Base-by-base conservation (phyloP, 78 protist species). In the slime mould (Dictyostelium discoideum) region DNA sequence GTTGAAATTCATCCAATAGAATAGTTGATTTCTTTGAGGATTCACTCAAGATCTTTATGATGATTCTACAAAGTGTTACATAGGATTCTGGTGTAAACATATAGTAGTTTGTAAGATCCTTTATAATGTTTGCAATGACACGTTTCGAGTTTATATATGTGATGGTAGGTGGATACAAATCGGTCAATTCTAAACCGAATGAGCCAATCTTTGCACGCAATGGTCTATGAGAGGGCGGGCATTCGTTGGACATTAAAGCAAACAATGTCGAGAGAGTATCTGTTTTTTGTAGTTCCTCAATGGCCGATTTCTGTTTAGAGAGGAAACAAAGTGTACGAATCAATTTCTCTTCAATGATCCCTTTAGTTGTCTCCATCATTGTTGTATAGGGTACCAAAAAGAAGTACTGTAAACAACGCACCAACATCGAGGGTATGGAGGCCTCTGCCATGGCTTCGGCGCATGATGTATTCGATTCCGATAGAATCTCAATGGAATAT, bases 371-470 rank as follows among this genome's bases (percentile, higher is more conserved):
- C 44, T 90, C 95, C 2, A 90, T 65, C 2, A 90, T 65, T 44
- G 74, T 73, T 20, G 50, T 16, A 18, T 29, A 18, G 0, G 95
- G 95, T 9, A 90, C 95, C 5, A 26, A 46, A 78, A 90, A 90
- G 24, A 90, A 54, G 18, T 24, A 74, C 14, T 90, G 95, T 44
- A 90, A 81, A 39, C 87, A 67, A 20, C 95, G 82, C 1, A 82
- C 95, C 37, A 90, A 32, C 20, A 50, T 20, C 5, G 95, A 90
- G 3, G 95, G 95, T 20, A 90, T 80, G 0, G 87, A 83, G 32
- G 95, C 95, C 44, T 90, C 95, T 22, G 95, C 32, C 63, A 90
- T 90, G 18, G 95, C 95, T 46, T 90, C 95, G 6, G 69, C 69
- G 18, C 95, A 90, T 5, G 76, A 32, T 26, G 67, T 18, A 7